These are phyloP conservation scores for Mangifera indica DNA, from an alignment of 345 rosid genomes.

Conservation along the genomic window DNA sequence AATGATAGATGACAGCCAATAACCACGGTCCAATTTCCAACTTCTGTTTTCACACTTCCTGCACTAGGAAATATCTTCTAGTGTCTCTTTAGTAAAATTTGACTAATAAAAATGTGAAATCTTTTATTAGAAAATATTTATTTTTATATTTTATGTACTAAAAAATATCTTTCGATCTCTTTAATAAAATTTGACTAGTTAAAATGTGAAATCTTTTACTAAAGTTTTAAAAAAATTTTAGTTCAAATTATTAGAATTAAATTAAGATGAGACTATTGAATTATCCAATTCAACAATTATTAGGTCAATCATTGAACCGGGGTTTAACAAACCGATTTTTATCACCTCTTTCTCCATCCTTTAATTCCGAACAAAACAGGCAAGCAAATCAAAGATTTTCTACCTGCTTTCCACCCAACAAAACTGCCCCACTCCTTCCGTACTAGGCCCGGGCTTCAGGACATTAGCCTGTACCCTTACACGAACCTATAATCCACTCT, in stretches of 20 bases:
- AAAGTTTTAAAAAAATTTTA: no score
- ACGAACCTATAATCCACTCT: slow-evolving; percentile 31
- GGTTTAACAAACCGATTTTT: neutral
- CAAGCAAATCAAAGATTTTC: slow-evolving; percentile 6
- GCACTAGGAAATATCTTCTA: neutral
- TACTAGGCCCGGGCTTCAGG: slow-evolving; percentile 43
- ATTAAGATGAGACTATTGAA: no score
- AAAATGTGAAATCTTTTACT: no score
- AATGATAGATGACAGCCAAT: neutral
- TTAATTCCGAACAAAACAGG: neutral
- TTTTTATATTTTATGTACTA: no score
- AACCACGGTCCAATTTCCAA: slow-evolving; percentile 3
- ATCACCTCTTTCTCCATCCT: neutral
- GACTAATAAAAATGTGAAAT: no score
- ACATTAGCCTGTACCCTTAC: slow-evolving; percentile 37
- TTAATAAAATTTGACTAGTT: no score
- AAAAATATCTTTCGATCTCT: no score
- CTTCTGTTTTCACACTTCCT: neutral
- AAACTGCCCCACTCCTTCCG: slow-evolving; percentile 41
- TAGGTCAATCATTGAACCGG: no score
- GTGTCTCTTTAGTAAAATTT: no score
- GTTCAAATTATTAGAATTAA: no score
- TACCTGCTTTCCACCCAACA: slow-evolving; percentile 10
- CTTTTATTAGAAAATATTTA: no score
- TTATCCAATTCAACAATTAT: no score